phyloP scores from a whole-genome alignment of 257 asterid species.

The Solanum paucissectum region DNA sequence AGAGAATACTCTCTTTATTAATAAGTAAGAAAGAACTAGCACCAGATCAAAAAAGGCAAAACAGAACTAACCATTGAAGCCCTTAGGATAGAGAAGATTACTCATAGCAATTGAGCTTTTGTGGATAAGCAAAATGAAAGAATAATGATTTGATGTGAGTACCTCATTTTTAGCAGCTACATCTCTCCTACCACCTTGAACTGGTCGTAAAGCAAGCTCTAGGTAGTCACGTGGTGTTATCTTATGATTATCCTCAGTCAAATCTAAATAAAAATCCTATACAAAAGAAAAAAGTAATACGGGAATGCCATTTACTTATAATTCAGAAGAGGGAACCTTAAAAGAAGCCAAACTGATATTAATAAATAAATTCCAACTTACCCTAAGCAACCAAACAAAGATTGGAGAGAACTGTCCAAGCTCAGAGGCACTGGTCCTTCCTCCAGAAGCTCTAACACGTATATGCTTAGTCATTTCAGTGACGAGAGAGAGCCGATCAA shows the following conservation, averaged over 20 bases:
- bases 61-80: neutral
- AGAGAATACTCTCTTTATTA: neutral
- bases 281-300: neutral
- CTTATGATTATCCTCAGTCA: conserved; percentile 74
- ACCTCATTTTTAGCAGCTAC: conserved; percentile 94
- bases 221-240: conserved; percentile 98
- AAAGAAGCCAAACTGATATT: neutral
- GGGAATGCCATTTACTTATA: neutral
- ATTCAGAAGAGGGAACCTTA: neutral
- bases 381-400: conserved; percentile 98
- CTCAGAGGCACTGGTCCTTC: conserved; percentile 76
- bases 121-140: neutral
- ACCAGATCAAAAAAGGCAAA: neutral
- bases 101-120: neutral
- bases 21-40: neutral
- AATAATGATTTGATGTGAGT: neutral
- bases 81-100: neutral
- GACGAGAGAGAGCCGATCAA: conserved; percentile 95
- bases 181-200: conserved; percentile 67
- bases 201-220: conserved; percentile 85
- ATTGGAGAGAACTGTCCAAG: conserved; percentile 94
- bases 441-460: conserved; percentile 91
- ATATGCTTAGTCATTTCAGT: conserved; percentile 99
- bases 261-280: conserved; percentile 92
- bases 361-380: conserved; percentile 16